These are phyloP conservation scores for Zea luxurians DNA, from an alignment of 176 grass and related monocot genomes.

Conservation along the genomic window DNA sequence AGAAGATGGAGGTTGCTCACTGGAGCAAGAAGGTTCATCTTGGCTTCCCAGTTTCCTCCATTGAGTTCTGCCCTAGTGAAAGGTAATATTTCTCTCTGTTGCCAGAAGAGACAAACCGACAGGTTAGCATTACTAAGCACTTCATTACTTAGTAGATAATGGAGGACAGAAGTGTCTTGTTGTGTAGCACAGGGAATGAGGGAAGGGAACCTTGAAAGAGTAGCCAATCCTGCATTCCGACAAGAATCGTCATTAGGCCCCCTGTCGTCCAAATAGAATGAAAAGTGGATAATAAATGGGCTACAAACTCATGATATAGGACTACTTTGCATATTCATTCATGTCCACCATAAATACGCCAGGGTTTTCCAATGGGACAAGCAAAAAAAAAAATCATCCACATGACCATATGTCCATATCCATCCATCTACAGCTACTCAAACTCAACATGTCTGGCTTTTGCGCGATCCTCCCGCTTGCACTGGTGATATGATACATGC, in stretches of 20 bases:
- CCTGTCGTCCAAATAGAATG: neutral
- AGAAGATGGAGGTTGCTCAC: constrained; percentile 73
- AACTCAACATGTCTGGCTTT: neutral
- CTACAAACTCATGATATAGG: neutral
- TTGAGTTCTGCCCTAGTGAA: constrained; percentile 89
- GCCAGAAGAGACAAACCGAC: neutral
- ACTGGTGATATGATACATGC: neutral
- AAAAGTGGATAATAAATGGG: neutral
- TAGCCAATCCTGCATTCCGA: neutral
- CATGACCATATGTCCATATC: neutral
- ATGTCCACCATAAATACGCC: neutral
- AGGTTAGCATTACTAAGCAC: neutral
- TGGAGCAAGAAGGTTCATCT: constrained; percentile 74
- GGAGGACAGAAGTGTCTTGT: neutral
- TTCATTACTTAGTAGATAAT: neutral
- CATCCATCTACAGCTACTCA: neutral
- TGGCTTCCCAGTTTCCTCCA: constrained; percentile 56
- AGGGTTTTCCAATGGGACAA: neutral
- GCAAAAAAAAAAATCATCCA: neutral
- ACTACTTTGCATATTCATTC: neutral
- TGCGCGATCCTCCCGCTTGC: neutral
- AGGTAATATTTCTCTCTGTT: constrained; percentile 47
- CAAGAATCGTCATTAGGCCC: neutral
- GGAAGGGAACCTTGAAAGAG: constrained; percentile 2
- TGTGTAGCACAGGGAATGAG: neutral